Base-by-base conservation (phyloP, 371 early-diverging fungal genomes). In the Batrachochytrium dendrobatidis region DNA sequence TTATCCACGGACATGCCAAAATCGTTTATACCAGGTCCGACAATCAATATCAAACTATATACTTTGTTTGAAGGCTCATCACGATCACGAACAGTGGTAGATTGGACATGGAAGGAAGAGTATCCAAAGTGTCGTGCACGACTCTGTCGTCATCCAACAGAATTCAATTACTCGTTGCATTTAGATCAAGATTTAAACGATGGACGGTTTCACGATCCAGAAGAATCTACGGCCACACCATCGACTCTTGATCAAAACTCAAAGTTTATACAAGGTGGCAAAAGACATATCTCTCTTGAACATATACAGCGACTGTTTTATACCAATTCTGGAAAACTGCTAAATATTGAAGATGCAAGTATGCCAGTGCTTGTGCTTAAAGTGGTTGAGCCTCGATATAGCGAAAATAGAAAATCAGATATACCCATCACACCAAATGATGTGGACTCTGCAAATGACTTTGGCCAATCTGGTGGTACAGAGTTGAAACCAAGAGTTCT, bases 71-170 rank as follows among this genome's bases (percentile, higher is more conserved):
- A 75, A 7, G 84, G 77, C 0, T 83, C 84, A 28, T 71, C 79
- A 5, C 68, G 87, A 1, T 67, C 79, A 1, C 73, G 78, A 53
- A 62, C 69, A 2, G 59, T 64, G n/a, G 46, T 69, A 2, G 82
- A 81, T 10, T 85, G 84, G 58, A 87, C 88, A 1, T 89, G 89
- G 89, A 86, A 86, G 64, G 88, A 88, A 62, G 86, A 89, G 46
- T 81, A 55, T 33, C 55, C 60, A 1, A 60, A 65, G 34, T 39
- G 39, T n/a, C 39, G 39, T n/a, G 39, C 39, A 15, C 39, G 39
- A 61, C 60, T 2, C 2, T 22, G 20, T 56, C 53, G 10, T 34
- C 52, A 4, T 61, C 60, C n/a, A 39, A 7, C 55, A 31, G 34
- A 50, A 60, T 29, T 44, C 33, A 5, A 84, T 84, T 56, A 73